Percentiles rank a stretch among this genome's conserved stretches.
These are phyloP conservation scores for Leptoxyphium fumago DNA, from an alignment of 2,329 filamentous ascomycete species.

Conservation along the genomic window DNA sequence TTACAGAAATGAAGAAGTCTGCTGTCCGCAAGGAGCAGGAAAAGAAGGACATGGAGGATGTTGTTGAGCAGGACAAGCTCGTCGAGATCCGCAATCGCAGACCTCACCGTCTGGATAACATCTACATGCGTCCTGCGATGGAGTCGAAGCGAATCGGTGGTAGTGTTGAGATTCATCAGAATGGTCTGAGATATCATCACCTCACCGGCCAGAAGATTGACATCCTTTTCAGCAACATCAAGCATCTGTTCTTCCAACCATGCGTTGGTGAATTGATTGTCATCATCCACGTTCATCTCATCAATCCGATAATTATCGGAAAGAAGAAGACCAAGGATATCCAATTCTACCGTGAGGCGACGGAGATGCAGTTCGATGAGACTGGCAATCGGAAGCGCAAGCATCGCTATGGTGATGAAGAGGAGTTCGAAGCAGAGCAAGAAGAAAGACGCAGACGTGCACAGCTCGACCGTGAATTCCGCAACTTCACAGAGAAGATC, in stretches of 20 bases:
- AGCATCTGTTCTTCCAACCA: slow-evolving; percentile 97
- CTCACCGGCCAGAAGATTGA: slow-evolving; percentile 75
- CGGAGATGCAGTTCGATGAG: slow-evolving; percentile 97
- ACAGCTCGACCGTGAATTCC: slow-evolving; percentile 92
- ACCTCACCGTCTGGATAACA: slow-evolving; percentile 77
- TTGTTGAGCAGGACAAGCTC: slow-evolving; percentile 96
- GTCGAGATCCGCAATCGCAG: slow-evolving; percentile 88
- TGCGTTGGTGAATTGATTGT: slow-evolving; percentile 94
- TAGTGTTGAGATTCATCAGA: slow-evolving; percentile 94
- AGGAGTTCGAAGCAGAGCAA: slow-evolving; percentile 97
- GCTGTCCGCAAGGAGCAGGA: slow-evolving; percentile 86
- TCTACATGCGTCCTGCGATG: slow-evolving; percentile 88
- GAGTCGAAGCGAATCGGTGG: slow-evolving; percentile 95
- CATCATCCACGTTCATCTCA: slow-evolving; percentile 93
- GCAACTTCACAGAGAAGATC: slow-evolving; percentile 92
- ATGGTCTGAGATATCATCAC: slow-evolving; percentile 87
- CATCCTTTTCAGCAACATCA: slow-evolving; percentile 93
- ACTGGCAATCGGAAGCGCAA: slow-evolving; percentile 96
- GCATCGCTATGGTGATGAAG: slow-evolving; percentile 93
- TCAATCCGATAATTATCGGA: slow-evolving; percentile 94
- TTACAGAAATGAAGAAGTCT: slow-evolving; percentile 91
- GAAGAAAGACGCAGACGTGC: slow-evolving; percentile 82
- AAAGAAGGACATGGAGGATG: slow-evolving; percentile 99
- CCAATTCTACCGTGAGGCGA: slow-evolving; percentile 95
- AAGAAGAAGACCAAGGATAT: slow-evolving; percentile 99